phyloP scores from a whole-genome alignment of 2,329 filamentous ascomycete species.

The Trichoderma koningiopsis region DNA sequence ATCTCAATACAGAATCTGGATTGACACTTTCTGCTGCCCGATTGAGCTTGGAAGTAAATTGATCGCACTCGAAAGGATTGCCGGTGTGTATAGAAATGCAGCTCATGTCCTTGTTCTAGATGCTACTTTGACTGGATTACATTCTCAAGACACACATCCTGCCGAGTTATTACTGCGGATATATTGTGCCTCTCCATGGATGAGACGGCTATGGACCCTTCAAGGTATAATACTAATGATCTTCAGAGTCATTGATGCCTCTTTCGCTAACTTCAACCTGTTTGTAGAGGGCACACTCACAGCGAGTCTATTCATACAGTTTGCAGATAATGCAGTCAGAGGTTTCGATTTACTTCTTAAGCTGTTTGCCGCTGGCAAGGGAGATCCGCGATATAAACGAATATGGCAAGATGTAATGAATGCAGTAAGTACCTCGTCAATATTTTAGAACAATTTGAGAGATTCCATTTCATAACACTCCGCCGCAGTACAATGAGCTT shows the following conservation, averaged over 20 bases:
- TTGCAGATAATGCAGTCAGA: conserved; percentile 35
- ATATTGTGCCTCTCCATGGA: conserved; percentile 41
- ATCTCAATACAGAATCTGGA: conserved; percentile 34
- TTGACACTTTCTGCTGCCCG: conserved; percentile 42
- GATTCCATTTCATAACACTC: neutral
- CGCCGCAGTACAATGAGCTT: conserved; percentile 28
- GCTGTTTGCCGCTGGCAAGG: conserved; percentile 23
- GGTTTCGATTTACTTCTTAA: conserved; percentile 25
- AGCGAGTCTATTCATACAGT: conserved; percentile 38
- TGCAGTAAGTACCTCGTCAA: conserved; percentile 24
- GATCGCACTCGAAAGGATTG: conserved; percentile 39
- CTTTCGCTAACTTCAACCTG: neutral
- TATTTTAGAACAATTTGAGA: neutral
- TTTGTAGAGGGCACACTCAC: conserved; percentile 38
- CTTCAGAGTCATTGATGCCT: neutral
- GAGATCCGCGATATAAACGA: conserved; percentile 28
- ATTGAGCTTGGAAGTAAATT: conserved; percentile 31
- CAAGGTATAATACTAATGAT: conserved; percentile 32
- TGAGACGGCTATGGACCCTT: conserved; percentile 45
- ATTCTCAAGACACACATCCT: conserved; percentile 24
- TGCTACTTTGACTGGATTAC: conserved; percentile 33
- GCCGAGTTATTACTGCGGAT: conserved; percentile 37
- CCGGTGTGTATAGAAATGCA: conserved; percentile 38
- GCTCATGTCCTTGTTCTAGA: conserved; percentile 41
- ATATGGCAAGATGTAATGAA: conserved; percentile 31